Evolutionary conservation across 768 basidiomycete genomes (phyloP).

Genomic region (Boletus pseudo-olivaceus): DNA sequence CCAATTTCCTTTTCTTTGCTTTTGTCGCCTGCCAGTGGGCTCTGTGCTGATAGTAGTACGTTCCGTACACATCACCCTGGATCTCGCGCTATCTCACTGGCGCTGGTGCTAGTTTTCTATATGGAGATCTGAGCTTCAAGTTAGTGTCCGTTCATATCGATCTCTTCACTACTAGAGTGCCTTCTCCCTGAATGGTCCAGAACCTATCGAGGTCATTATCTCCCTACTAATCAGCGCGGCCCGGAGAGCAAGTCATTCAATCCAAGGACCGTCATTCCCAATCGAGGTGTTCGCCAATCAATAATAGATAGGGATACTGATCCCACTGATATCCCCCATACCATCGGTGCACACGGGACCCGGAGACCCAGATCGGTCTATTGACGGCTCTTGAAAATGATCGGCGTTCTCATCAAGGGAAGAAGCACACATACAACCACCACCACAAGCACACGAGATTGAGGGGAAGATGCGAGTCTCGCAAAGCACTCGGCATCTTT

Average conservation of each 20-base stretch:
- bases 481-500: background rate
- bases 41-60: background rate
- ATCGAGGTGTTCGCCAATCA: slow-evolving; percentile 2
- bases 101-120: background rate
- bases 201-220: background rate
- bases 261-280: background rate
- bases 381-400: slow-evolving; percentile 5
- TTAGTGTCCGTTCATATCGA: background rate
- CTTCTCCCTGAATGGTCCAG: background rate
- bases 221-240: background rate
- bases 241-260: background rate
- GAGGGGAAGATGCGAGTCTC: background rate
- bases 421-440: background rate
- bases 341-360: background rate
- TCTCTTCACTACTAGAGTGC: background rate
- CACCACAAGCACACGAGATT: background rate
- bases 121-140: background rate
- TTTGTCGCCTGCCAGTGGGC: background rate
- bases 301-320: background rate
- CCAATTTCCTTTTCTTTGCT: background rate
- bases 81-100: background rate
- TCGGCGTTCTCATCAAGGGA: slow-evolving; percentile 1
- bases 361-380: background rate
- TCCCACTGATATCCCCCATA: slow-evolving; percentile 5
- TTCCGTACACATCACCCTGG: background rate